Conservation (phyloP, 2,329 filamentous ascomycete genomes). For the Xylaria multiplex region DNA sequence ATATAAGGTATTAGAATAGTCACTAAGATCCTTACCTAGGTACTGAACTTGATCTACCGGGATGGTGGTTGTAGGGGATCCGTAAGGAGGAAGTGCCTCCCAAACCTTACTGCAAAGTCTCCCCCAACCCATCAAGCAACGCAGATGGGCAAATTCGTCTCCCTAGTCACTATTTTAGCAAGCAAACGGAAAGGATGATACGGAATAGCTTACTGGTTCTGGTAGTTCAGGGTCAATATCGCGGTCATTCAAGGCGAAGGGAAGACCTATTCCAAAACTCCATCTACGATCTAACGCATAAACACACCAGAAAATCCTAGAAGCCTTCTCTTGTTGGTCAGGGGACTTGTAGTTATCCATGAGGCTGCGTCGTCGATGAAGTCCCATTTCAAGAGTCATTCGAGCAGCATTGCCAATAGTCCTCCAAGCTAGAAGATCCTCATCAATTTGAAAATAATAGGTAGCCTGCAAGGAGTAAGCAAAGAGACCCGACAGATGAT, state of each 20-base stretch:
- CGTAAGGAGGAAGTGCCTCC: constrained; percentile 24
- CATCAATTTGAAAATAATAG: constrained; percentile 12
- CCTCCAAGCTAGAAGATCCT: constrained; percentile 24
- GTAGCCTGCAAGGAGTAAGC: constrained; percentile 6
- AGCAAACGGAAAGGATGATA: neutral
- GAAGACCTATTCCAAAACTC: constrained; percentile 24
- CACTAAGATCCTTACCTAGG: constrained; percentile 13
- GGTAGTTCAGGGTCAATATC: constrained; percentile 22
- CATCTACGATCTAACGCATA: constrained; percentile 26
- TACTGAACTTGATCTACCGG: constrained; percentile 26
- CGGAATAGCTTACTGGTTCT: constrained; percentile 16
- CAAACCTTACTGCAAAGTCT: constrained; percentile 26
- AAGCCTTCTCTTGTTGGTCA: constrained; percentile 12
- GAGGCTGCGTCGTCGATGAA: constrained; percentile 23
- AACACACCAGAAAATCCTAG: constrained; percentile 24
- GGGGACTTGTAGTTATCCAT: constrained; percentile 22
- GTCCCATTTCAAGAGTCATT: constrained; percentile 25
- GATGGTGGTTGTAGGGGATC: constrained; percentile 16
- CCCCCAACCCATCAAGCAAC: constrained; percentile 20
- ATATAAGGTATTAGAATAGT: neutral
- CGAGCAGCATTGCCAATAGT: constrained; percentile 22
- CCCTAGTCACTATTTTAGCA: constrained; percentile 6
- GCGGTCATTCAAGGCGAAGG: constrained; percentile 22
- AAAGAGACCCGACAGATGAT: neutral
- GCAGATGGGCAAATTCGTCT: constrained; percentile 18